phyloP scores from a whole-genome alignment of 2,329 filamentous ascomycete genomes.

The Zymoseptoria brevis region DNA sequence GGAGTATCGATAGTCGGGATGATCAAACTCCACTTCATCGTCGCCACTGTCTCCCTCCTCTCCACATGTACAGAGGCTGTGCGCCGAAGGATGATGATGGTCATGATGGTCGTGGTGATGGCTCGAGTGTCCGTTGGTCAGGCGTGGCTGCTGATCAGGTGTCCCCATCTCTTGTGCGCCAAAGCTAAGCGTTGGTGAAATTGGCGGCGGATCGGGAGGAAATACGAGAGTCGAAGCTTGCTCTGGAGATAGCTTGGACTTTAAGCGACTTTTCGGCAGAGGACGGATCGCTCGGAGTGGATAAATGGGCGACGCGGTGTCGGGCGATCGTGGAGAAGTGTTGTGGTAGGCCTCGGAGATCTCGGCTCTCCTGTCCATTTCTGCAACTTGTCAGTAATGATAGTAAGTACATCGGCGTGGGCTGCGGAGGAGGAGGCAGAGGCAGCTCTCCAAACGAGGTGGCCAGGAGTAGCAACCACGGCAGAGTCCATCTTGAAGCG shows the following conservation, averaged over 20 bases:
- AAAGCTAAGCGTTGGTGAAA: constrained; percentile 40
- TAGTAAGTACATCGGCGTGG: not conserved
- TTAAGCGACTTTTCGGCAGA: constrained; percentile 78
- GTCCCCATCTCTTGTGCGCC: constrained; percentile 17
- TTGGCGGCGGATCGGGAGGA: constrained; percentile 64
- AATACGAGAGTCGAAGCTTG: constrained; percentile 75
- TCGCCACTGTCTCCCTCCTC: constrained; percentile 54
- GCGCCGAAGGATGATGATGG: constrained; percentile 32
- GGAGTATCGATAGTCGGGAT: constrained; percentile 32
- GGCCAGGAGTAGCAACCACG: not conserved
- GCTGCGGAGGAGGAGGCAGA: not conserved
- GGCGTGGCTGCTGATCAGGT: constrained; percentile 14
- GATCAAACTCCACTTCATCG: constrained; percentile 43
- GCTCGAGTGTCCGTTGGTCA: constrained; percentile 19
- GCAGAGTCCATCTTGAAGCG: not conserved
- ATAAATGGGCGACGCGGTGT: constrained; percentile 72
- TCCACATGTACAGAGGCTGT: constrained; percentile 38
- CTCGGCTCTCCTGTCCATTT: not conserved
- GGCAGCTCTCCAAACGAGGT: not conserved
- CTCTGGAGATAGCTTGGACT: constrained; percentile 79
- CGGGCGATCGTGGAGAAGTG: constrained; percentile 33
- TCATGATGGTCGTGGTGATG: constrained; percentile 40
- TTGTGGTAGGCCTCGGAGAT: not conserved
- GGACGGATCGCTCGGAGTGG: constrained; percentile 89
- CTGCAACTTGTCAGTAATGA: not conserved